A percentile compares a stretch with the other conserved stretches of the same genome.
These are phyloP conservation scores for Planoprotostelium fungivorum DNA, from an alignment of 78 protist species.

Conservation along the genomic window DNA sequence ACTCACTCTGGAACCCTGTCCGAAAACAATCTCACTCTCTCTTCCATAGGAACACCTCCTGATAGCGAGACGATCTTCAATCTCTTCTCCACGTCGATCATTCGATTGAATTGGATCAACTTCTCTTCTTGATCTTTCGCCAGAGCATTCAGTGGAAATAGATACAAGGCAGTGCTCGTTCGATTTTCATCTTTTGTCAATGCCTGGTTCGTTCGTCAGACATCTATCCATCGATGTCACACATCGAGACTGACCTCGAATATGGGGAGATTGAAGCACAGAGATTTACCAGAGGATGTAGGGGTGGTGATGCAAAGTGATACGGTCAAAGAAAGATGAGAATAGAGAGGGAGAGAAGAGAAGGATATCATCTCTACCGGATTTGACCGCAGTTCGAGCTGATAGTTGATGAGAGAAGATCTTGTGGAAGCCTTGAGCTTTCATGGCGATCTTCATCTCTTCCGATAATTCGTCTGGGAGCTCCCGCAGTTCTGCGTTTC, in stretches of 20 bases:
- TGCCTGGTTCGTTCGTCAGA: background rate
- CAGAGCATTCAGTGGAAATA: conserved; percentile 64
- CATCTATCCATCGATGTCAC: background rate
- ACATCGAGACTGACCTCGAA: no score
- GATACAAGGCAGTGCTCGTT: conserved; percentile 24
- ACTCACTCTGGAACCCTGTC: conserved; percentile 7
- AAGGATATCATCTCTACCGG: background rate
- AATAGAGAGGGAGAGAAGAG: background rate
- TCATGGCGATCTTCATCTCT: no score
- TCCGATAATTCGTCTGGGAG: no score
- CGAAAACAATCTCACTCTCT: background rate
- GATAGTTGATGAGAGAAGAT: no score
- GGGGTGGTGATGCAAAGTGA: conserved; percentile 48
- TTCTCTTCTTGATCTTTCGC: conserved; percentile 42
- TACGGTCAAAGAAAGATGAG: background rate
- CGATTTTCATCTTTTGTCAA: no score
- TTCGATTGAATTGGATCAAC: conserved; percentile 11
- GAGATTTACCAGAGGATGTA: conserved; percentile 57
- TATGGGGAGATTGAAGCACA: conserved; percentile 34
- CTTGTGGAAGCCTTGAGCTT: no score
- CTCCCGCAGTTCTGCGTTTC: no score
- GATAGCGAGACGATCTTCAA: conserved; percentile 5
- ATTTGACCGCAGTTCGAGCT: background rate
- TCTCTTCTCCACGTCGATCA: background rate
- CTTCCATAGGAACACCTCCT: background rate